Conservation (phyloP, 306 rosid species). For the Mimosa bimucronata region DNA sequence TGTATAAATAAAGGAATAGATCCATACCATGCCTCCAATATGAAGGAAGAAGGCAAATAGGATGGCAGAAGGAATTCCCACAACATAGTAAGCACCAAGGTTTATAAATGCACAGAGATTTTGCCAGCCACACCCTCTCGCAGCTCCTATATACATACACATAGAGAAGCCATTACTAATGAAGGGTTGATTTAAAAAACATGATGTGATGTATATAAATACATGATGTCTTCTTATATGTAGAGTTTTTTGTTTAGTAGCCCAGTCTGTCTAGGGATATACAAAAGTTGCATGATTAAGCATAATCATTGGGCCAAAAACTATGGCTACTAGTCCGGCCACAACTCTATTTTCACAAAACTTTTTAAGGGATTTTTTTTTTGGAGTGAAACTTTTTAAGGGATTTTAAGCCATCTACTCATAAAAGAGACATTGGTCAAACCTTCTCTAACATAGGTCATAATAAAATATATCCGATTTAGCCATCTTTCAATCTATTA, state of each 20-base stretch:
- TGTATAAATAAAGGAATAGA: background rate
- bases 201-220: background rate
- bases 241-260: too few relatives aligned
- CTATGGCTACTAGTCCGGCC: too few relatives aligned
- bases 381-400: too few relatives aligned
- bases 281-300: background rate
- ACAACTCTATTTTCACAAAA: too few relatives aligned
- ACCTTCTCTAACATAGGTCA: too few relatives aligned
- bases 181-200: background rate
- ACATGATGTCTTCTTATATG: background rate
- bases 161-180: background rate
- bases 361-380: too few relatives aligned
- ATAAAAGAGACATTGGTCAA: too few relatives aligned
- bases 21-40: conserved; percentile 62
- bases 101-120: conserved; percentile 60
- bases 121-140: conserved; percentile 84
- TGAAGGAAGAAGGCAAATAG: conserved; percentile 56
- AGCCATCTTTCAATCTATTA: too few relatives aligned
- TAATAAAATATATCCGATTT: too few relatives aligned
- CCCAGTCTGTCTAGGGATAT: background rate
- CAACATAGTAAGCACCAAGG: conserved; percentile 66
- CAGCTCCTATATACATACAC: conserved; percentile 52
- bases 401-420: too few relatives aligned
- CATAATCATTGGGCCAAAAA: too few relatives aligned
- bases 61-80: conserved; percentile 62